phyloP scores from a whole-genome alignment of 2,329 filamentous ascomycete genomes.

The Neopestalotiopsis rosae region DNA sequence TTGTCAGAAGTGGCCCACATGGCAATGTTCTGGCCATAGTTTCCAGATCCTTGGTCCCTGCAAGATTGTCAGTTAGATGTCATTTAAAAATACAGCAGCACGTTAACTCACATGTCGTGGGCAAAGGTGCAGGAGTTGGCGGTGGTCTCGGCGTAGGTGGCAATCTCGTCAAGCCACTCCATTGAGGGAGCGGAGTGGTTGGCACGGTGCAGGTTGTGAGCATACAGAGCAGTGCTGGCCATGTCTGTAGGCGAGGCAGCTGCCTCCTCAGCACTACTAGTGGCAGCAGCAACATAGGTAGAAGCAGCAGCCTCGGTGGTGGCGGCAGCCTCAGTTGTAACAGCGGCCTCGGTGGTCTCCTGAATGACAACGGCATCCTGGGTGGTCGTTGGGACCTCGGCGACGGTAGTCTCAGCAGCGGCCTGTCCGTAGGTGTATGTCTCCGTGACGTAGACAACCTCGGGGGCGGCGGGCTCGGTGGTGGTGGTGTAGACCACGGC shows the following conservation, averaged over 20 bases:
- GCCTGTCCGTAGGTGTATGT: slow-evolving; percentile 10
- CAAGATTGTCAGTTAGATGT: slow-evolving; percentile 36
- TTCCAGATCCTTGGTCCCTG: slow-evolving; percentile 61
- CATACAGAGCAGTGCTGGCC: slow-evolving; percentile 57
- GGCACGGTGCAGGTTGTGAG: slow-evolving; percentile 86
- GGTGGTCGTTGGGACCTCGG: not conserved
- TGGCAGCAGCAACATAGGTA: slow-evolving; percentile 16
- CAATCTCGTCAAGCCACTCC: slow-evolving; percentile 69
- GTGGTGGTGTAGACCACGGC: slow-evolving; percentile 9
- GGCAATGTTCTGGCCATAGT: slow-evolving; percentile 93
- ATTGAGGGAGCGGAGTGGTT: slow-evolving; percentile 77
- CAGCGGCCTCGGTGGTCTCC: slow-evolving; percentile 14
- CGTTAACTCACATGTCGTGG: slow-evolving; percentile 73
- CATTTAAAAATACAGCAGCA: not conserved
- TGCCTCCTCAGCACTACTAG: slow-evolving; percentile 15
- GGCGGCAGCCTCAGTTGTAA: slow-evolving; percentile 19
- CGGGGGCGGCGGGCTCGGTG: slow-evolving; percentile 21
- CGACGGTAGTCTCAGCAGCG: slow-evolving; percentile 11
- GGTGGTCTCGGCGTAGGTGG: slow-evolving; percentile 65
- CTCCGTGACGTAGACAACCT: slow-evolving; percentile 11
- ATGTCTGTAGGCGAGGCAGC: slow-evolving; percentile 38
- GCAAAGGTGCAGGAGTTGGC: slow-evolving; percentile 73
- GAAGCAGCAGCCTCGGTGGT: slow-evolving; percentile 11
- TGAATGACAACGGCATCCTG: not conserved
- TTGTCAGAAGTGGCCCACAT: slow-evolving; percentile 54